Base-by-base conservation (phyloP, 2,329 filamentous ascomycete species). In the Cytospora piceicola region DNA sequence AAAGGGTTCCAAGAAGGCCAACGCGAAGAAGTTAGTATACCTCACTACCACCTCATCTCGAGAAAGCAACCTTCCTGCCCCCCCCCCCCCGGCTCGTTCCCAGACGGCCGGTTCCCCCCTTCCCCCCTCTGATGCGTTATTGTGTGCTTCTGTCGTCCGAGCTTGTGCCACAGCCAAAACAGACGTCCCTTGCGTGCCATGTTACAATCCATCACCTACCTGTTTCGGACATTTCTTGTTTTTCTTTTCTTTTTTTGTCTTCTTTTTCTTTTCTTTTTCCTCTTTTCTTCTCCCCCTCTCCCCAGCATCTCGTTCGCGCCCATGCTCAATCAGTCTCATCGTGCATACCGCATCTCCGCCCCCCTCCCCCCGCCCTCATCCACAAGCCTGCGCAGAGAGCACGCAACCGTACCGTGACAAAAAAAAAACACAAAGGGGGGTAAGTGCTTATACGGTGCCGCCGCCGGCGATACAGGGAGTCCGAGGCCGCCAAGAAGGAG, bases 401-500 rank as follows among this genome's bases (percentile, higher is more conserved):
- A 29, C 15, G 20, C 17, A 53, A 49, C n/a, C 20, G 34, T 36
- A 36, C 34, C 34, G 3, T 14, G 29, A 22, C 56, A 30, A n/a
- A n/a, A n/a, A n/a, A n/a, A n/a, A n/a, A n/a, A n/a, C n/a, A n/a
- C n/a, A n/a, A n/a, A n/a, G n/a, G n/a, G n/a, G 20, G 22, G 34
- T 46, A 15, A 11, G 6, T 61, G 59, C 64, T 63, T 53, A 49
- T 46, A n/a, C n/a, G 46, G 46, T 24, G 11, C 11, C 46, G 14
- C 24, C n/a, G 24, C 8, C 42, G 30, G 30, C 20, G 15, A 22
- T n/a, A 57, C 71, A 97, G 94, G 76, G 93, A 96, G 72, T 90
- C 90, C 42, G 93, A 94, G 62, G 91, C 90, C 58, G 89, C 88
- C 58, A 96, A 94, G 79, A 93, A 91, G 71, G 90, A 90, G 64